Percentiles rank a stretch among this genome's conserved stretches.
phyloP scores from a whole-genome alignment of 306 rosid genomes.

The Comarum palustre region DNA sequence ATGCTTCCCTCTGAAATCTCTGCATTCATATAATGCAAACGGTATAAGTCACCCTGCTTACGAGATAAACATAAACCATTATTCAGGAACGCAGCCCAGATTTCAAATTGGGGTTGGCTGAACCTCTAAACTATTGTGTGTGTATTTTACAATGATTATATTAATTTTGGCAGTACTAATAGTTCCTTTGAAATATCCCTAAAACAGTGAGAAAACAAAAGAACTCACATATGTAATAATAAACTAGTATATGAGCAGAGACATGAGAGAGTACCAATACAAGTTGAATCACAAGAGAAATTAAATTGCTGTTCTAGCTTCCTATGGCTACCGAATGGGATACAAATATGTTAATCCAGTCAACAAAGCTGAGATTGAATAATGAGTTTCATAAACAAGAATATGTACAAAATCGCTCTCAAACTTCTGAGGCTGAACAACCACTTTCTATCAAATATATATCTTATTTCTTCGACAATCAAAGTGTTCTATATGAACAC shows the following conservation, averaged over 20 bases:
- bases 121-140: neutral
- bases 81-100: neutral
- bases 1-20: neutral
- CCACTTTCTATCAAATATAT: neutral
- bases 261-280: neutral
- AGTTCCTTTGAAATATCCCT: neutral
- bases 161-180: neutral
- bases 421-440: neutral
- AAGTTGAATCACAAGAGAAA: neutral
- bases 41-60: neutral
- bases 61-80: neutral
- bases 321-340: no score
- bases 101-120: neutral
- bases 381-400: neutral
- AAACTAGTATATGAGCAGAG: neutral
- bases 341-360: neutral
- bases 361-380: neutral
- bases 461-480: neutral
- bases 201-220: neutral
- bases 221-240: neutral
- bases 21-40: neutral
- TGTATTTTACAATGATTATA: neutral
- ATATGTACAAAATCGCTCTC: neutral
- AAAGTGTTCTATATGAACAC: neutral
- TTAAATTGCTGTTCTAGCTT: no score